These are phyloP conservation scores for Capronia epimyces DNA, from an alignment of 2,329 filamentous ascomycete genomes.

Conservation along the genomic window DNA sequence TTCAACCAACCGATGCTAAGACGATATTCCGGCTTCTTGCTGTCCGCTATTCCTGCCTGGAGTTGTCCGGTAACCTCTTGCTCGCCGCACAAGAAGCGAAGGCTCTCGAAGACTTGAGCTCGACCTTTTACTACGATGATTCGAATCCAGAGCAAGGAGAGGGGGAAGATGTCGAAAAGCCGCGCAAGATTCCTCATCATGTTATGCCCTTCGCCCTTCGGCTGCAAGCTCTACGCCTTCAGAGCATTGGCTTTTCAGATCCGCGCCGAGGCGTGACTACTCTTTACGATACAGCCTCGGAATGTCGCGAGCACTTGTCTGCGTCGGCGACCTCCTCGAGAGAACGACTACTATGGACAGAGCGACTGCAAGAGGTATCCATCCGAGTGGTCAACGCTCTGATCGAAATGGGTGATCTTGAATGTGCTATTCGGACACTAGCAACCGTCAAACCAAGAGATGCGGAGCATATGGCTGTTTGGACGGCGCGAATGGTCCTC, in stretches of 20 bases:
- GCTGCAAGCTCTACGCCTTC: conserved; percentile 73
- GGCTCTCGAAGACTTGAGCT: conserved; percentile 56
- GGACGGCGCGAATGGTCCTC: conserved; percentile 49
- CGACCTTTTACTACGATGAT: conserved; percentile 48
- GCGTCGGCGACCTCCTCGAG: conserved; percentile 49
- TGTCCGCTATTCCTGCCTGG: conserved; percentile 73
- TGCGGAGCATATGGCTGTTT: conserved; percentile 26
- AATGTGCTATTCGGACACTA: conserved; percentile 71
- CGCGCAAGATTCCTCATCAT: conserved; percentile 61
- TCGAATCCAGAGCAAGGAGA: conserved; percentile 17
- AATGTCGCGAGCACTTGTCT: conserved; percentile 61
- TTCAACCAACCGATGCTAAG: conserved; percentile 49
- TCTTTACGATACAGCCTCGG: conserved; percentile 79
- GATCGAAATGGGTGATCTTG: conserved; percentile 71
- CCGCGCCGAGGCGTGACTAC: conserved; percentile 78
- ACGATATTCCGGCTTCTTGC: conserved; percentile 74
- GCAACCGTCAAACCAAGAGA: conserved; percentile 47
- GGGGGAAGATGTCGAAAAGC: conserved; percentile 48
- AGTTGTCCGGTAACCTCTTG: conserved; percentile 67
- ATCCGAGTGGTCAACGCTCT: conserved; percentile 53
- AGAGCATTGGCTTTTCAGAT: conserved; percentile 81
- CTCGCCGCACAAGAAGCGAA: conserved; percentile 62
- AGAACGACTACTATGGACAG: conserved; percentile 62
- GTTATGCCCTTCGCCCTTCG: conserved; percentile 84
- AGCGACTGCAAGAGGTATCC: conserved; percentile 68